These are phyloP conservation scores for Fagus crenata DNA, from an alignment of 306 rosid genomes.

Conservation along the genomic window DNA sequence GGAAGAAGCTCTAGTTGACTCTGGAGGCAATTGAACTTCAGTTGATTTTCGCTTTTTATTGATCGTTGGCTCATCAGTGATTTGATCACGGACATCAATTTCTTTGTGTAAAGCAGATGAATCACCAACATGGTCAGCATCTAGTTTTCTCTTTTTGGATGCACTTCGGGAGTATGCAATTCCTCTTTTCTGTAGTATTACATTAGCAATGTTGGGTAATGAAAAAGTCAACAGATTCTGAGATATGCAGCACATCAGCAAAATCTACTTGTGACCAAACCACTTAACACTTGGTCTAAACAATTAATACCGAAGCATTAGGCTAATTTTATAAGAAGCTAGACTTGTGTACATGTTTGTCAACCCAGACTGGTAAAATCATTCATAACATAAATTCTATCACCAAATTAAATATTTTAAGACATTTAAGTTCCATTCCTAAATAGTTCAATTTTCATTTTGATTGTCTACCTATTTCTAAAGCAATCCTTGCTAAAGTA, in stretches of 20 bases:
- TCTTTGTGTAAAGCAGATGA: constrained; percentile 26
- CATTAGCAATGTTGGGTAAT: constrained; percentile 7
- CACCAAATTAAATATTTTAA: neutral
- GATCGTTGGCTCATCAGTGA: constrained; percentile 20
- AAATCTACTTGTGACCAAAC: neutral
- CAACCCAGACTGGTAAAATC: neutral
- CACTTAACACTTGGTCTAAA: neutral
- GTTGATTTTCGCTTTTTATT: constrained; percentile 39
- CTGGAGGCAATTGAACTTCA: constrained; percentile 21
- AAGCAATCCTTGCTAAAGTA: no score
- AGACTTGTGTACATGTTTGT: neutral
- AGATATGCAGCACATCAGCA: constrained; percentile 13
- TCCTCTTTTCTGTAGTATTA: constrained; percentile 57
- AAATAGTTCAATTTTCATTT: no score
- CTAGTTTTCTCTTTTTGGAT: constrained; percentile 63
- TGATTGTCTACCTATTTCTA: no score
- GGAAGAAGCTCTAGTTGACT: constrained; percentile 12
- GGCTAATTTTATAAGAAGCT: neutral
- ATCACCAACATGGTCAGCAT: constrained; percentile 24
- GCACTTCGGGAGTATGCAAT: constrained; percentile 42
- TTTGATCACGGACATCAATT: constrained; percentile 11
- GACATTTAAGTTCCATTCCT: neutral
- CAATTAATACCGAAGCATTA: neutral
- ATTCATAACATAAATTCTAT: neutral
- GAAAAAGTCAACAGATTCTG: constrained; percentile 3